Base-by-base conservation (phyloP, 2,329 filamentous ascomycete species). In the Trichophyton mentagrophytes region DNA sequence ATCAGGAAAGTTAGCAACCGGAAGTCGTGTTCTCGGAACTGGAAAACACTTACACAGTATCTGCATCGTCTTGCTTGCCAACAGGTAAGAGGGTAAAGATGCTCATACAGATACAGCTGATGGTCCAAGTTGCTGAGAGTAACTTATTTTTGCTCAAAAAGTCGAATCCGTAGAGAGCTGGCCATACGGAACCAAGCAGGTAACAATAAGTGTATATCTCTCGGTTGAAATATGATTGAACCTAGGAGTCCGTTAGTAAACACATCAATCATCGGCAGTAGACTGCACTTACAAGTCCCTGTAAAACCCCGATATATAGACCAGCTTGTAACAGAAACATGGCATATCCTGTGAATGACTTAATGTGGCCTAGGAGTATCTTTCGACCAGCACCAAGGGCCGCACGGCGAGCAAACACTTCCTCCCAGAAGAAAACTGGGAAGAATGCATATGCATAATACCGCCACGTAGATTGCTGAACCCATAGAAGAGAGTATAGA, bases 381-480 rank as follows among this genome's bases (percentile, higher is more conserved):
- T 80, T 80, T 58, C 81, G 79, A 2, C 90, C 91, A 64, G 85
- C 80, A 4, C 76, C 69, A 11, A 96, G 73, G 47, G 88, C 88
- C 53, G 80, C 79, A 61, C 90, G 82, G 30, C 88, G 84, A 2
- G 89, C 88, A 72, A 87, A 92, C 0, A 96, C 89, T 69, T 96
- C 91, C 73, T 96, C 92, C 93, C 93, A 99, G 76, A 99, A 97
- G 61, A 89, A 82, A 1, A 96, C 85, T 0, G 93, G 93, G 72
- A 99, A 99, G 67, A 95, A 82, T 0, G 87, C 88, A 71, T 99
- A 99, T 1, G 84, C 83, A 69, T 97, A 99, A 72, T 99, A 99
- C 1, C 88, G 87, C 61, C 79, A 71, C 0, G 92, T 87, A 1
- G 91, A 96, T 51, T 84, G 82, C 53, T 95, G 92, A 61, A 89